phyloP scores from a whole-genome alignment of 805 yeast species.

The Scheffersomyces ergatensis region DNA sequence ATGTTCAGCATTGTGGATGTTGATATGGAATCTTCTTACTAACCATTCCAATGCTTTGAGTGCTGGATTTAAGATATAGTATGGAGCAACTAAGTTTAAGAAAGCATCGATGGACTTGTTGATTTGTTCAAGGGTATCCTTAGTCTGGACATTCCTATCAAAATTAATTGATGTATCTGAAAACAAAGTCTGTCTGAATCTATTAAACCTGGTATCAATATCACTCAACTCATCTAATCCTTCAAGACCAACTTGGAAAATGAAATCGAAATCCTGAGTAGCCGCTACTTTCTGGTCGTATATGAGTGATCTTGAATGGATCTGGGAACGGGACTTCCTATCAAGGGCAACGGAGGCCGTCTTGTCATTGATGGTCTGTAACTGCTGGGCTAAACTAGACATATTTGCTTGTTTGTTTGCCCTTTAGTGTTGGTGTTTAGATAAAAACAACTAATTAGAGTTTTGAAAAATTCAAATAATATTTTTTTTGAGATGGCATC shows the following conservation, averaged over 20 bases:
- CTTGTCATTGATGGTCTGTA: conserved; percentile 63
- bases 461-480: not conserved
- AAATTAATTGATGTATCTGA: conserved; percentile 75
- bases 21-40: conserved; percentile 84
- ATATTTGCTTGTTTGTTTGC: conserved; percentile 13
- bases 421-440: not conserved
- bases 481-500: not conserved
- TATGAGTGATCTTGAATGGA: conserved; percentile 85
- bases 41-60: conserved; percentile 91
- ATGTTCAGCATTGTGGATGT: conserved; percentile 73
- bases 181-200: conserved; percentile 71
- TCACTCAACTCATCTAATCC: conserved; percentile 71
- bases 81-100: conserved; percentile 70
- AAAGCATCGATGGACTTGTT: conserved; percentile 75
- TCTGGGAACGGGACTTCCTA: conserved; percentile 78
- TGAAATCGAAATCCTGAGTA: conserved; percentile 87
- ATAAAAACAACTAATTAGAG: too few species aligned
- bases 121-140: conserved; percentile 72
- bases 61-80: conserved; percentile 72
- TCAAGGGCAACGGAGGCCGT: conserved; percentile 77
- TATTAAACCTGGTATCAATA: conserved; percentile 71
- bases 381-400: conserved; percentile 77
- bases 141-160: conserved; percentile 79
- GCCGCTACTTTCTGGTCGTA: conserved; percentile 87
- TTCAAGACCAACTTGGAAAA: conserved; percentile 67